Base-by-base conservation (phyloP, 2,329 filamentous ascomycete genomes). In the Colletotrichum cordylinicola region DNA sequence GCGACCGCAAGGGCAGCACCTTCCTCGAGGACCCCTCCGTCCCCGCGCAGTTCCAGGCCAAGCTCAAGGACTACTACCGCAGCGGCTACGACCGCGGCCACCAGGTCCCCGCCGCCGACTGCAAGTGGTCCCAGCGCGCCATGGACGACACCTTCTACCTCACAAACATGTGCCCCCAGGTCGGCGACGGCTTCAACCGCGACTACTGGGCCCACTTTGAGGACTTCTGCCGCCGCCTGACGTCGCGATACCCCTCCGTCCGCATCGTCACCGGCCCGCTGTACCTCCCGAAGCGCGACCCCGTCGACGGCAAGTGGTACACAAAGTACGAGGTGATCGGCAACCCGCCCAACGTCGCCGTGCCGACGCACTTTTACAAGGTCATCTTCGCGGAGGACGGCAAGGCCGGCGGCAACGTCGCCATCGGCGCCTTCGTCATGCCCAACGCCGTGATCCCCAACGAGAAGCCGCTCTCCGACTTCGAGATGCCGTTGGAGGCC, bases 201-300 rank as follows among this genome's bases (percentile, higher is more conserved):
- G 97, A 99, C 87, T 99, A 99, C 91, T 99, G 97, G 97, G 94
- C 97, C 48, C 97, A 99, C 85, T 96, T 99, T 79, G 97, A 99
- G 87, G 96, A 98, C 82, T 99, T 98, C 82, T 98, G 96, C 86
- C 92, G 97, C 12, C 89, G 95, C 21, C 88, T 99, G 78, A 96
- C 96, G 1, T 86, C 88, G 62, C 90, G 88, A 70, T 99, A 98
- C 83, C 96, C 96, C 1, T 94, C 91, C 56, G 96, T 99, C 31
- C 91, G 97, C 77, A 93, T 98, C 79, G 95, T 98, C 72, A 99
- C 97, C 1, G 97, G 97, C 0, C 97, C 97, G 4, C 86, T 99
- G 58, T 99, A 99, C 86, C 91, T 99, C 27, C 97, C 97, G 12
- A 94, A 94, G 84, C 91, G 93, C 76, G 95, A 98, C 79, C 89